Conservation (phyloP, 805 yeast species). For the Ogataea pini region DNA sequence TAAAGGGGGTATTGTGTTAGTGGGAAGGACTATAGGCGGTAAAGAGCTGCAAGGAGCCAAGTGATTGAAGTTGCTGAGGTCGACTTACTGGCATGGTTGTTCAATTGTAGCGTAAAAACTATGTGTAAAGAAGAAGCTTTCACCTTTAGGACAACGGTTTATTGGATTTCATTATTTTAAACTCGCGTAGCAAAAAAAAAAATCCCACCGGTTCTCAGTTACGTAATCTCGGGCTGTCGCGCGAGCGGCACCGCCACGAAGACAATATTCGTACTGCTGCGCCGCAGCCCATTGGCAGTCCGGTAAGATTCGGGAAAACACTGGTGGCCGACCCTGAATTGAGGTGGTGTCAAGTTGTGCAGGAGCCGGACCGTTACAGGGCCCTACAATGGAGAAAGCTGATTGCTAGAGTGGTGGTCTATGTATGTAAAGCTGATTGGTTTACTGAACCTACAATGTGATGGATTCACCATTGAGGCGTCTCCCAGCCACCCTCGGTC, state of each 20-base stretch:
- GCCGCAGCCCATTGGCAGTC: not conserved
- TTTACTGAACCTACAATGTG: no score
- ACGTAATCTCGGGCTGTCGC: no score
- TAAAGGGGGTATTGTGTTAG: conserved; percentile 18
- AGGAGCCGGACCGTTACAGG: not conserved
- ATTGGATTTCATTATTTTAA: not conserved
- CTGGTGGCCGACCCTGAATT: not conserved
- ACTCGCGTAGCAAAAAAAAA: not conserved
- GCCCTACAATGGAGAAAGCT: no score
- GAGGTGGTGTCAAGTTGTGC: not conserved
- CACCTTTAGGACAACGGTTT: not conserved
- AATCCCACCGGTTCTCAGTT: not conserved
- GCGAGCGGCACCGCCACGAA: not conserved
- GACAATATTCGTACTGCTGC: not conserved
- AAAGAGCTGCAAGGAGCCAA: not conserved
- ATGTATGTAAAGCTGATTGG: no score
- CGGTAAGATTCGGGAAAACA: not conserved
- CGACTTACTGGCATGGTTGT: conserved; percentile 21
- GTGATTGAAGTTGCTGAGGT: no score
- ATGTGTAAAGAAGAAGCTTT: not conserved
- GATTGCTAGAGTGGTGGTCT: no score
- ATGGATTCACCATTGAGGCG: no score
- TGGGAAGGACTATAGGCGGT: not conserved
- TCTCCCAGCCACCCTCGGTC: no score
- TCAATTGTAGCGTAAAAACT: not conserved